Evolutionary conservation across 345 rosid species (phyloP), one percentile per base, ranked within the genome.

Genomic region (Kernera saxatilis): DNA sequence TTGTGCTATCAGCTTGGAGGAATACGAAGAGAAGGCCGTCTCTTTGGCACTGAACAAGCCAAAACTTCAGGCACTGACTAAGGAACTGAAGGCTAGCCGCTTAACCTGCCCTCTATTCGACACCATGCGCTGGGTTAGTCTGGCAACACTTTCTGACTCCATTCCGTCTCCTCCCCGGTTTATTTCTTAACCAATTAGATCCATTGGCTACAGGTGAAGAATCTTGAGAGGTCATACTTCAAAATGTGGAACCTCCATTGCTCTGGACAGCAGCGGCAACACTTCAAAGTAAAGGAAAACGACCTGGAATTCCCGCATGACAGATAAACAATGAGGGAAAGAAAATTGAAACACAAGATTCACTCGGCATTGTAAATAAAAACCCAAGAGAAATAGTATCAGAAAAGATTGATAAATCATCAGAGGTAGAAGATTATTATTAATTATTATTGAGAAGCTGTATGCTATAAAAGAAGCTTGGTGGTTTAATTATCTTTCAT

Each of bases 221-320:
- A 95, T 81, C 83, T 95, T 37, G 99, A 92, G 78, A 78, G 97
- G 65, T 75, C 97, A 10, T 95, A 87, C 81, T 85, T 88, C 71
- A 95, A 87, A 79, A 95, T 95, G 99, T 95, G 98, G 99, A 90
- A 80, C 83, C 76, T 92, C 7, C 82, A 87, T 68, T 88, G 97
- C 80, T 76, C 81, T 0, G 88, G 97, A 37, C 84, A 84, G 81
- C 84, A 88, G 50, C 91, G 96, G 8, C 86, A 83, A 36, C 97
- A 86, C 78, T 95, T 92, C 17, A 90, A 84, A 68, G 99, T 95
- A 2, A 71, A 77, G 0, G 99, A 95, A 81, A 83, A 81, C 72
- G 97, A 95, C 68, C 27, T 67, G 4, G 97, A 92, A 26, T 92
- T 84, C 85, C 98, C 99, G 8, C 70, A 46, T 61, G 81, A 84